Evolutionary conservation across 2,329 filamentous ascomycete species (phyloP).

Genomic region (Microsporum canis): DNA sequence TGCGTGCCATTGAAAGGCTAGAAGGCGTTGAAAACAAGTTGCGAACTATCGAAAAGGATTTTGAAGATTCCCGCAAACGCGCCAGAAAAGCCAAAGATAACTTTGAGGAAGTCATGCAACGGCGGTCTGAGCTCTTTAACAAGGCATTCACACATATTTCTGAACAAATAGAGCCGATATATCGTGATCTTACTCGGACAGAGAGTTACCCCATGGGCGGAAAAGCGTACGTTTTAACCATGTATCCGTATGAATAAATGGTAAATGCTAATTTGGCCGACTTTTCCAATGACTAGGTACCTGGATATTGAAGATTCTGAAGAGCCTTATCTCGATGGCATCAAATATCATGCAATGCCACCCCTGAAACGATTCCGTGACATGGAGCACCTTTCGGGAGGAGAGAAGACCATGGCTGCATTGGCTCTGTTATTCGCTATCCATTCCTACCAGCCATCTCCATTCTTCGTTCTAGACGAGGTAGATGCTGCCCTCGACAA

Average conservation of each 20-base stretch:
- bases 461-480: constrained; percentile 97
- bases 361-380: constrained; percentile 96
- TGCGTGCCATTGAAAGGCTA: constrained; percentile 85
- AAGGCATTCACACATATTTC: constrained; percentile 91
- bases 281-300: constrained; percentile 40
- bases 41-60: constrained; percentile 75
- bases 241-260: neutral
- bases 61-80: constrained; percentile 66
- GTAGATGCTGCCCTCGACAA: constrained; percentile 98
- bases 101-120: constrained; percentile 70
- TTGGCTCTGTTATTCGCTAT: constrained; percentile 93
- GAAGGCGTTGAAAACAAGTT: constrained; percentile 75
- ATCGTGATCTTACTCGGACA: constrained; percentile 86
- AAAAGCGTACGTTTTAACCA: constrained; percentile 39
- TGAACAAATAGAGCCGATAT: constrained; percentile 85
- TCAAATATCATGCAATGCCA: constrained; percentile 98
- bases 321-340: constrained; percentile 85
- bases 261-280: neutral
- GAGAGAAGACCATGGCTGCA: constrained; percentile 97
- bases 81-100: constrained; percentile 67
- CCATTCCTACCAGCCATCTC: constrained; percentile 87
- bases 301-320: constrained; percentile 94
- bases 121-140: constrained; percentile 84
- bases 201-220: constrained; percentile 90
- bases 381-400: constrained; percentile 95